Evolutionary conservation across 495 filamentous ascomycete genomes (phyloP), one percentile per base, ranked within the genome.

Genomic region (Chaetomium cochliodes): DNA sequence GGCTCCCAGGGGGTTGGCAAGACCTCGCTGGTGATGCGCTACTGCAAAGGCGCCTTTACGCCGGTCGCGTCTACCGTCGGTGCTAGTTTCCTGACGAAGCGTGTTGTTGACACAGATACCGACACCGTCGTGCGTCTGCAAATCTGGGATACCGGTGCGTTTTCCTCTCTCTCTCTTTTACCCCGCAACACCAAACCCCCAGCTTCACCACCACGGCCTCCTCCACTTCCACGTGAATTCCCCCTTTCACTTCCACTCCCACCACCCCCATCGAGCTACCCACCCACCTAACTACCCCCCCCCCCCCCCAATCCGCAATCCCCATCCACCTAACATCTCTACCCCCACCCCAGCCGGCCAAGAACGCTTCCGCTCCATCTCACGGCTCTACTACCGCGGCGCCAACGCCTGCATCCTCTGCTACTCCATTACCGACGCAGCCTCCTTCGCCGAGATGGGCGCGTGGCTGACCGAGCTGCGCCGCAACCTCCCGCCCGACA

Each of bases 1-100:
- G 92, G 92, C 76, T 85, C 90, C 58, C 92, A 94, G 81, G 92
- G 92, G 75, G 93, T 97, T 55, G 93, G 93, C 73, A 98, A 98
- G 80, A 97, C 93, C 15, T 92, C 89, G 44, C 85, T 98, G 18
- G 90, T 97, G 20, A 88, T 89, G 69, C 90, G 93, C 67, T 96
- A 89, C 74, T 87, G 92, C 72, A 89, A 90, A 67, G 90, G 91
- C 65, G 82, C 86, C 60, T 96, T 94, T 73, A 81, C 83, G 79
- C 91, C 72, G 73, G 85, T 88, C 18, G 85, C 84, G 6, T 91
- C 90, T 20, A 98, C 93, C 44, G 87, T 97, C 69, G 94, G 94
- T 76, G 94, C 94, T 23, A 92, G 89, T 66, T 97, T 97, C 77
- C 84, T 96, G 71, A 96, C 93, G 56, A 97, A 97, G 78, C 87